Conservation (phyloP, 768 basidiomycete species). For the Leccinum aurantiacum region DNA sequence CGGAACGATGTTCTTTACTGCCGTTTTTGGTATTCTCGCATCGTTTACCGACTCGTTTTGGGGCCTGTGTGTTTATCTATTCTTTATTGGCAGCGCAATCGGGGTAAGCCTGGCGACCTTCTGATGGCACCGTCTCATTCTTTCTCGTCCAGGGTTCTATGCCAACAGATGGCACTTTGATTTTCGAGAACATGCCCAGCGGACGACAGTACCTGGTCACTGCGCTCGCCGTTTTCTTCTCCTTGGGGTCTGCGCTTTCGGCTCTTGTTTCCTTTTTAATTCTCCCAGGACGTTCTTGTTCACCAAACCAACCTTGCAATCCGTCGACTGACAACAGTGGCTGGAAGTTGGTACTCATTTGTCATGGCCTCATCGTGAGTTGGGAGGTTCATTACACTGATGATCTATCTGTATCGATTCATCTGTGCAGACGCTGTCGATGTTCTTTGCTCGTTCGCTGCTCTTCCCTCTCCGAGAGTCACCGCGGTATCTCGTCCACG, state of each 20-base stretch:
- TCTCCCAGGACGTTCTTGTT: conserved; percentile 75
- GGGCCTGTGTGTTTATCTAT: conserved; percentile 72
- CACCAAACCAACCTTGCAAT: conserved; percentile 53
- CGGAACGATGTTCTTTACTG: conserved; percentile 84
- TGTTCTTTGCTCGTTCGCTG: conserved; percentile 87
- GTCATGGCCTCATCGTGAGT: conserved; percentile 71
- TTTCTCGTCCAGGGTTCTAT: conserved; percentile 68
- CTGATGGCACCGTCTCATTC: not conserved
- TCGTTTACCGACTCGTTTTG: conserved; percentile 71
- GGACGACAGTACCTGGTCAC: conserved; percentile 92
- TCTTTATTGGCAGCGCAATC: conserved; percentile 89
- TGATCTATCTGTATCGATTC: conserved; percentile 25
- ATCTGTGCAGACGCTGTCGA: conserved; percentile 66
- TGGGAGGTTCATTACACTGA: not conserved
- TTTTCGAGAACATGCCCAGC: conserved; percentile 90
- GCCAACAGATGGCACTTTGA: conserved; percentile 94
- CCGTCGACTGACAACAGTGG: conserved; percentile 72
- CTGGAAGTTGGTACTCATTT: conserved; percentile 83
- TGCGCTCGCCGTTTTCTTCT: conserved; percentile 91
- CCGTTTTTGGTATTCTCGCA: conserved; percentile 81
- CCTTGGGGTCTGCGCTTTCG: conserved; percentile 83
- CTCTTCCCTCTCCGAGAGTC: conserved; percentile 95
- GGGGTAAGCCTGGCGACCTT: conserved; percentile 56
- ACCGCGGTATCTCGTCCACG: conserved; percentile 88
- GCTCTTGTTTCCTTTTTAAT: conserved; percentile 78